phyloP scores from a whole-genome alignment of 192 early-diverging fungal species.

The Umbelopsis ramanniana region DNA sequence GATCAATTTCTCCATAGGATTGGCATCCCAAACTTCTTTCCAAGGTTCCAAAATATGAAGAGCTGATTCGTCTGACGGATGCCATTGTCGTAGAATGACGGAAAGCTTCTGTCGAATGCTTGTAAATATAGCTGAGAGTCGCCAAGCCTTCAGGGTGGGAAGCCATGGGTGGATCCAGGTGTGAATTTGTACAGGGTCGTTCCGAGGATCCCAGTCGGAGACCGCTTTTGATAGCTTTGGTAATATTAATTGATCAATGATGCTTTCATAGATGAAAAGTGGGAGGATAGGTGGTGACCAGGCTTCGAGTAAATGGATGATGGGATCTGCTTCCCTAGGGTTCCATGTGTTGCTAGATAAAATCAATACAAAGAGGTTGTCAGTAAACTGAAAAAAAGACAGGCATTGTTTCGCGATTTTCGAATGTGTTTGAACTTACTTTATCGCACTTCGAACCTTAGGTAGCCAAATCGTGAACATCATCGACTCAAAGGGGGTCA shows the following conservation, averaged over 20 bases:
- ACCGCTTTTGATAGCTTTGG: slow-evolving; percentile 75
- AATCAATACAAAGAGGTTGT: slow-evolving; percentile 1
- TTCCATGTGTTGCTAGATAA: slow-evolving; percentile 73
- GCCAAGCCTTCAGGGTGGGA: slow-evolving; percentile 58
- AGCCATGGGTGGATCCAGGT: slow-evolving; percentile 87
- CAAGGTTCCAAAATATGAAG: slow-evolving; percentile 61
- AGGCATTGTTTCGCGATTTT: neutral
- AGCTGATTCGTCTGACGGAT: slow-evolving; percentile 61
- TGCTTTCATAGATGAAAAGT: slow-evolving; percentile 71
- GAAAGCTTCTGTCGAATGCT: slow-evolving; percentile 67
- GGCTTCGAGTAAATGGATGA: slow-evolving; percentile 69
- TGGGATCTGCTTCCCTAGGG: slow-evolving; percentile 64
- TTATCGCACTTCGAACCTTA: slow-evolving; percentile 75
- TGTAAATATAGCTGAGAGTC: slow-evolving; percentile 54
- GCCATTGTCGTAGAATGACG: slow-evolving; percentile 62
- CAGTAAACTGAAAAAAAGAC: too few relatives aligned
- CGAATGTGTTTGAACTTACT: slow-evolving; percentile 52
- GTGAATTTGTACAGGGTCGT: slow-evolving; percentile 63
- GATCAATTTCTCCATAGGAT: slow-evolving; percentile 66
- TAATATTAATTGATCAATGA: slow-evolving; percentile 77
- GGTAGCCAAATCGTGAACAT: slow-evolving; percentile 80
- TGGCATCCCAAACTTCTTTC: slow-evolving; percentile 57
- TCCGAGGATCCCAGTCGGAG: slow-evolving; percentile 64
- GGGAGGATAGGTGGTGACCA: slow-evolving; percentile 74
- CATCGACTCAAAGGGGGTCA: slow-evolving; percentile 82